Base-by-base conservation (phyloP, 169 alveolate species). In the Plasmodium fragile region DNA sequence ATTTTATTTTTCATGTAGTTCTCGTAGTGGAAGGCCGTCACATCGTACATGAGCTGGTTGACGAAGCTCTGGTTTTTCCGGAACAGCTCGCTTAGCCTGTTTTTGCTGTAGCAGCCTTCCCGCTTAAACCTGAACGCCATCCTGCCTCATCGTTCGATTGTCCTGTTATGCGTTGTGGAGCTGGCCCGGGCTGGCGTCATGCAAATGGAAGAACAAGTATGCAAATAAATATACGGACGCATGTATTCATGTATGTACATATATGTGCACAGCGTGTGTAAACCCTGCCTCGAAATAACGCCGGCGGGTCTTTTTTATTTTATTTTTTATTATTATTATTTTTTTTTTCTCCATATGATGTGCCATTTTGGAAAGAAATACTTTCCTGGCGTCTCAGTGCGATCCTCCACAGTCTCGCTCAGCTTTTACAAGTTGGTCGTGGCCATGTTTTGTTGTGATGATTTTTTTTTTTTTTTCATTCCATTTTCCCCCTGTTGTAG, bases 121-220 rank as follows among this genome's bases (percentile, higher is more conserved):
- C 94, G 28, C 34, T 90, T 90, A 90, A 90, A 90, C 55, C 81
- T 90, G 28, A 79, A 90, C 36, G 94, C 94, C 94, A 90, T 90
- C 34, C 78, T 85, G 53, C 52, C 16, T 81, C 55, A 32, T 10
- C 69, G n/a, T 81, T n/a, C 25, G 82, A 11, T 73, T 22, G 7
- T 32, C 22, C 52, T 0, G 8, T 11, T 3, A 39, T 25, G 72
- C 22, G 25, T 1, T 45, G 55, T 45, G 16, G 6, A 45, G 55
- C 55, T 45, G 52, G 52, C 16, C 16, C 10, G 5, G 52, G 5
- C 16, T 0, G 8, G 30, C 43, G n/a, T 10, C 28, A 43, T 18
- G 3, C 41, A 34, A 7, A 79, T 79, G 36, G 36, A 45, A 11
- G 39, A 0, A 43, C 53, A 43, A 16, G 53, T 43, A 0, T 43